phyloP scores from a whole-genome alignment of 495 filamentous ascomycete species.

The Tuber melanosporum region DNA sequence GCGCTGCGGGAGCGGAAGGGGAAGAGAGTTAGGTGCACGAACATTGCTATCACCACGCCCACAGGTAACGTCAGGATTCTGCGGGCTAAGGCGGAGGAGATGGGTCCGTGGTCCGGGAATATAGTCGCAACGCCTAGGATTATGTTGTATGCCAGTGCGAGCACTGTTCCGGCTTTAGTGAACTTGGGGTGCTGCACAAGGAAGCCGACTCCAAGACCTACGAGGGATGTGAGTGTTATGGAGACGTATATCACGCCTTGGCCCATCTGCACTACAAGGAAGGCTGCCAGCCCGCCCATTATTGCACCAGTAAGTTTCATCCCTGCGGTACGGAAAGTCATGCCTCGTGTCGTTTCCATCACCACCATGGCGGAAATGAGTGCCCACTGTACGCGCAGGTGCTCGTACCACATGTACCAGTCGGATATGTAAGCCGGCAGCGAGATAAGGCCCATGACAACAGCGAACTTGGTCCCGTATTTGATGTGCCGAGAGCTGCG shows the following conservation, averaged over 20 bases:
- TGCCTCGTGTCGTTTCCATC: conserved; percentile 41
- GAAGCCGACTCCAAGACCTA: conserved; percentile 33
- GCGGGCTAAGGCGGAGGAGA: conserved; percentile 27
- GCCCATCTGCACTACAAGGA: conserved; percentile 31
- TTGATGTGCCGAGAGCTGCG: conserved; percentile 39
- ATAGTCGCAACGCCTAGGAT: conserved; percentile 39
- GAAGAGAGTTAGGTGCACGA: conserved; percentile 37
- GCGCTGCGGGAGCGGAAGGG: conserved; percentile 36
- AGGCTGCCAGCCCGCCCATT: conserved; percentile 31
- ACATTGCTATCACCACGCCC: conserved; percentile 33
- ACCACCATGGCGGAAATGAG: conserved; percentile 40
- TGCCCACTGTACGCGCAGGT: conserved; percentile 36
- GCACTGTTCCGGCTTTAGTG: conserved; percentile 35
- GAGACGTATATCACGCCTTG: conserved; percentile 13
- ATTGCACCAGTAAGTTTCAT: conserved; percentile 39
- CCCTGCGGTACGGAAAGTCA: conserved; percentile 41
- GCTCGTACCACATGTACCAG: conserved; percentile 38
- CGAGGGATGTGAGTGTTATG: conserved; percentile 27
- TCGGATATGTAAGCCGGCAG: conserved; percentile 34
- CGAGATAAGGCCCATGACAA: conserved; percentile 39
- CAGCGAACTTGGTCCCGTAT: conserved; percentile 38
- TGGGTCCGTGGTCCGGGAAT: conserved; percentile 30
- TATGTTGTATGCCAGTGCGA: conserved; percentile 39
- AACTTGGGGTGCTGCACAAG: conserved; percentile 28
- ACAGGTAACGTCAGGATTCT: conserved; percentile 38